Evolutionary conservation across 2,329 filamentous ascomycete species (phyloP), one percentile per base, ranked within the genome.

Genomic region (Didymella keratinophila): DNA sequence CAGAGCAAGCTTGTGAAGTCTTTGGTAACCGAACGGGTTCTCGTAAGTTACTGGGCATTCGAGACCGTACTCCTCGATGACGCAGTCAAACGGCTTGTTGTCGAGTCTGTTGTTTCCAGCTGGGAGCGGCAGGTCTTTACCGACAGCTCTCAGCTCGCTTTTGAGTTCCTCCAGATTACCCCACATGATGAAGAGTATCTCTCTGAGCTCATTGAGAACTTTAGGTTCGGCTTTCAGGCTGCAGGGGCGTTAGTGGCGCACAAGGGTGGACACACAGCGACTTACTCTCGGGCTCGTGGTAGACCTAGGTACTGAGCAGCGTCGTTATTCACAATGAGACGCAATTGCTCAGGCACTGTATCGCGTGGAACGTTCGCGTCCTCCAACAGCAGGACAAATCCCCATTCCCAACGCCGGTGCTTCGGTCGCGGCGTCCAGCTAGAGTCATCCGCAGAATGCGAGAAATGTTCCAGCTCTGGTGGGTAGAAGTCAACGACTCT

Each of bases 401-500:
- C 84, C 93, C 93, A 97, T 74, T 95, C 87, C 90, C 92, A 97
- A 8, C 74, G 53, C 34, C 85, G 83, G 48, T 87, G 82, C 20
- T 64, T 61, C 8, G 74, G 48, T 51, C 58, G 55, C 28, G 60
- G 47, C 48, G 70, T 70, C 64, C 75, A 78, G 20, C 61, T 67
- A 4, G 65, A 62, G 43, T 77, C 71, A 14, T 65, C 66, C 80
- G 80, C 28, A 74, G 41, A 81, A 68, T 71, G 70, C 3, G 89
- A 81, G 72, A 97, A 97, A 57, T 94, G 86, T 62, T 87, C 84
- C 1, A 97, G 78, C 1, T 82, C 81, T 2, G 82, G 77, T 0
- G 94, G 94, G 57, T 84, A 86, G 74, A 91, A 97, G 77, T 97
- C 91, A 34, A 96, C 84, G 1, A 96, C 88, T n/a, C 91, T 88